These are phyloP conservation scores for Claviceps purpurea DNA, from an alignment of 2,329 filamentous ascomycete genomes.

Conservation along the genomic window DNA sequence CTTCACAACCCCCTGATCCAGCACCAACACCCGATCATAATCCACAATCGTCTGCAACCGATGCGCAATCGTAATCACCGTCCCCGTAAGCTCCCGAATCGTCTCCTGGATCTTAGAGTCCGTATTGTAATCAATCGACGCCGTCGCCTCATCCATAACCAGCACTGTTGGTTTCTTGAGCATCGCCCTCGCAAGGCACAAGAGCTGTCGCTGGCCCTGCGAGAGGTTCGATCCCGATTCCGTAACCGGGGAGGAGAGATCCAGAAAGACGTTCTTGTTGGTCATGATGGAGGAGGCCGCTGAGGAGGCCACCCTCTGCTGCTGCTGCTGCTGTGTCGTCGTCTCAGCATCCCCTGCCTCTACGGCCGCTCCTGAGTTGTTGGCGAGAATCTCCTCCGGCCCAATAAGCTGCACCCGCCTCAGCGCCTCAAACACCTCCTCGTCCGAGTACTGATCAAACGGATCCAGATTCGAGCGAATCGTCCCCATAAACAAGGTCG, in stretches of 20 bases:
- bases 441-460: slow-evolving; percentile 77
- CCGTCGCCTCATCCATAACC: slow-evolving; percentile 99
- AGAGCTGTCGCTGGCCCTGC: slow-evolving; percentile 86
- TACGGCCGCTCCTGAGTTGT: slow-evolving; percentile 8
- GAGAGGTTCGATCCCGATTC: slow-evolving; percentile 92
- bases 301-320: slow-evolving; percentile 8
- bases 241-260: slow-evolving; percentile 68
- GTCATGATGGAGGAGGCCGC: slow-evolving; percentile 32
- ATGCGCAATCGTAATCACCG: slow-evolving; percentile 93
- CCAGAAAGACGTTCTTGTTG: slow-evolving; percentile 92
- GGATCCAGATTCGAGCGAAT: slow-evolving; percentile 88
- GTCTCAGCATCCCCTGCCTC: too few species aligned
- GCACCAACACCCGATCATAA: slow-evolving; percentile 91
- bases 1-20: slow-evolving; percentile 77
- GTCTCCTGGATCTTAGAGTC: slow-evolving; percentile 95
- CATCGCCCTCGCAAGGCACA: slow-evolving; percentile 85
- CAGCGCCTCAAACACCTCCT: slow-evolving; percentile 77
- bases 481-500: slow-evolving; percentile 84
- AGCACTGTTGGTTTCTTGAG: slow-evolving; percentile 84
- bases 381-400: slow-evolving; percentile 29
- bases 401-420: slow-evolving; percentile 80
- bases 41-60: slow-evolving; percentile 93
- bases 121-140: slow-evolving; percentile 92
- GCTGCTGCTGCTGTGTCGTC: too few species aligned
- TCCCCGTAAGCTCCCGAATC: slow-evolving; percentile 83